Evolutionary conservation across 1,284 basidiomycete species (phyloP).

Genomic region (Neotropicomus parvogracilis): DNA sequence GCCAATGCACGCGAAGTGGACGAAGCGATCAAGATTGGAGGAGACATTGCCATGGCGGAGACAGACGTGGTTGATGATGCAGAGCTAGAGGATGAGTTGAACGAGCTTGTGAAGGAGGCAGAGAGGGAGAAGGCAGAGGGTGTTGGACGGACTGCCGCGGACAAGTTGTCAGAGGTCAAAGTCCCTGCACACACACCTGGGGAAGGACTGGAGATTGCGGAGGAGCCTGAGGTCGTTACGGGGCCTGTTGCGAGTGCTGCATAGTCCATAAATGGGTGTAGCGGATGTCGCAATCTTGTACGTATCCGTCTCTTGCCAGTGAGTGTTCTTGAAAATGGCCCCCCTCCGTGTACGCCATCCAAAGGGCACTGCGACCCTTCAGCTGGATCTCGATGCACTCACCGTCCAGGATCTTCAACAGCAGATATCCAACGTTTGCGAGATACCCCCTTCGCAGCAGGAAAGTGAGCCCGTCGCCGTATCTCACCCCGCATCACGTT

Average conservation of each 20-base stretch:
- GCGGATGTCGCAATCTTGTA: slow-evolving; percentile 9
- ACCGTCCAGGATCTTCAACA: slow-evolving; percentile 73
- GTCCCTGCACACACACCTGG: slow-evolving; percentile 18
- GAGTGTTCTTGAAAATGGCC: slow-evolving; percentile 42
- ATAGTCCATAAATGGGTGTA: slow-evolving; percentile 16
- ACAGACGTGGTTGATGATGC: slow-evolving; percentile 54
- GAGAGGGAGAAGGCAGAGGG: slow-evolving; percentile 37
- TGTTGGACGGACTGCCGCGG: slow-evolving; percentile 14
- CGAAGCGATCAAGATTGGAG: slow-evolving; percentile 67
- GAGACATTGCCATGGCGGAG: slow-evolving; percentile 53
- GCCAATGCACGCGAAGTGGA: slow-evolving; percentile 82
- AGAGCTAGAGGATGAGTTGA: slow-evolving; percentile 61
- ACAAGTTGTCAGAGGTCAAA: slow-evolving; percentile 19
- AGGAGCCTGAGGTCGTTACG: not conserved
- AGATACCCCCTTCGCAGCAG: slow-evolving; percentile 75
- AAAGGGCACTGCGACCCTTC: slow-evolving; percentile 74
- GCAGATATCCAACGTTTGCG: slow-evolving; percentile 60
- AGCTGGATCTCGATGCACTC: slow-evolving; percentile 59
- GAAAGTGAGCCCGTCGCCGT: slow-evolving; percentile 51
- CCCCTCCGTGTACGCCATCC: slow-evolving; percentile 76
- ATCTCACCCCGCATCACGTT: not conserved
- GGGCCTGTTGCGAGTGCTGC: slow-evolving; percentile 15
- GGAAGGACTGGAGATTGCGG: not conserved
- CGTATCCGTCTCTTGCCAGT: not conserved
- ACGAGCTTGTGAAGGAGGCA: slow-evolving; percentile 48